A percentile compares a stretch with the other conserved stretches of the same genome.
phyloP scores from a whole-genome alignment of 768 basidiomycete genomes.

The Mycena rosella region DNA sequence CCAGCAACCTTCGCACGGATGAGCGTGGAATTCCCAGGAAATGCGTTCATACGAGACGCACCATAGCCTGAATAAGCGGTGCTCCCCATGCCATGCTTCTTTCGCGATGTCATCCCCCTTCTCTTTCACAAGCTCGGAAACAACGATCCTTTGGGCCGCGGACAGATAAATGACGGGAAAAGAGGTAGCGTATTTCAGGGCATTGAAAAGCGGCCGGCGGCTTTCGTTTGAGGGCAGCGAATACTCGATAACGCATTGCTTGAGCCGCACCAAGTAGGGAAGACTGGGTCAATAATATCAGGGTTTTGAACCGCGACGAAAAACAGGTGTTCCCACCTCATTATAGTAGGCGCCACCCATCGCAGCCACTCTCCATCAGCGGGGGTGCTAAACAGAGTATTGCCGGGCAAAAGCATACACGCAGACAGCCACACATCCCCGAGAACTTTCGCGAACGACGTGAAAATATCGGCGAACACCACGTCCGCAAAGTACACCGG shows the following conservation, averaged over 20 bases:
- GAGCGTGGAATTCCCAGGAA: slow-evolving; percentile 6
- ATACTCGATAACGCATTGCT: slow-evolving; percentile 95
- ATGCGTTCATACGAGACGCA: slow-evolving; percentile 51
- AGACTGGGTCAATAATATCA: slow-evolving; percentile 60
- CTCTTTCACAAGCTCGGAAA: slow-evolving; percentile 66
- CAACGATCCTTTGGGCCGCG: slow-evolving; percentile 85
- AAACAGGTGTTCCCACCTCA: slow-evolving; percentile 74
- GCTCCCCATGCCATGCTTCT: slow-evolving; percentile 79
- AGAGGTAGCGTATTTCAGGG: slow-evolving; percentile 95
- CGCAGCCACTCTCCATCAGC: slow-evolving; percentile 71
- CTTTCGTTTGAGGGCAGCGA: slow-evolving; percentile 70
- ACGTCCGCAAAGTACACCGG: slow-evolving; percentile 92
- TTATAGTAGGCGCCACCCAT: slow-evolving; percentile 86
- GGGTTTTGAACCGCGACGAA: neutral
- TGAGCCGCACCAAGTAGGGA: slow-evolving; percentile 91
- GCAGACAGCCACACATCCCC: slow-evolving; percentile 94
- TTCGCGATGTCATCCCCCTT: slow-evolving; percentile 58
- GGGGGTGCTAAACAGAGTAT: slow-evolving; percentile 77
- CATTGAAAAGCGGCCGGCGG: slow-evolving; percentile 86
- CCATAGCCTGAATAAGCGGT: slow-evolving; percentile 89
- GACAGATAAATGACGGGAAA: slow-evolving; percentile 97
- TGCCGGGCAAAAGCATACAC: slow-evolving; percentile 88
- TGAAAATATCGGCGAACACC: slow-evolving; percentile 94
- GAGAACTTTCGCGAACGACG: slow-evolving; percentile 96
- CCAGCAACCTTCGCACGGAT: slow-evolving; percentile 73